These are phyloP conservation scores for Yamadazyma mexicana DNA, from an alignment of 1,139 yeast genomes.

Conservation along the genomic window DNA sequence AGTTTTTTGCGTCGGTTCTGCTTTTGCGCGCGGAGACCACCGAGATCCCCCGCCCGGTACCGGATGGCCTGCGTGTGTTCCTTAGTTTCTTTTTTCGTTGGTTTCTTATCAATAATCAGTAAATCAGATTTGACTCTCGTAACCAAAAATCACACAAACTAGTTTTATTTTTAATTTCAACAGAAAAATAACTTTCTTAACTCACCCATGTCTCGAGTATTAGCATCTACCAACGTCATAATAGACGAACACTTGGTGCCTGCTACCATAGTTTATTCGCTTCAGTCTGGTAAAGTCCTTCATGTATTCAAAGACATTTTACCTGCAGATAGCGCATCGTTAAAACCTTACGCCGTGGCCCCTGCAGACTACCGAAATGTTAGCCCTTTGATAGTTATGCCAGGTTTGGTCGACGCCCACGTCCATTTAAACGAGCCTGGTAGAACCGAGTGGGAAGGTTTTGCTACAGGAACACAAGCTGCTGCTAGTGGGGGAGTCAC, in stretches of 20 bases:
- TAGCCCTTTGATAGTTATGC: conserved; percentile 69
- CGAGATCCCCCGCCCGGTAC: background rate
- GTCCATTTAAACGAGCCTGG: conserved; percentile 95
- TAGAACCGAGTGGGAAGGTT: conserved; percentile 94
- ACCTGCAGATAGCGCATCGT: conserved; percentile 34
- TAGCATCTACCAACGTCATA: conserved; percentile 67
- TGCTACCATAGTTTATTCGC: conserved; percentile 69
- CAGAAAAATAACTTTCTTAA: background rate
- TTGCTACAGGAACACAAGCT: conserved; percentile 87
- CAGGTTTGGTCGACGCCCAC: conserved; percentile 92
- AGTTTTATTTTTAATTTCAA: background rate
- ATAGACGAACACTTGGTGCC: conserved; percentile 50
- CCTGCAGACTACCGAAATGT: conserved; percentile 50
- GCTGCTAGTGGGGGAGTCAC: conserved; percentile 97
- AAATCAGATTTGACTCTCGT: background rate
- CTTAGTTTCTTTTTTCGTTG: too few relatives aligned
- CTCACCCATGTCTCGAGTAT: conserved; percentile 55
- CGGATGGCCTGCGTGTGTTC: too few relatives aligned
- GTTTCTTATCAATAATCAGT: background rate
- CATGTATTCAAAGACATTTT: conserved; percentile 39
- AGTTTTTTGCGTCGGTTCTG: too few relatives aligned
- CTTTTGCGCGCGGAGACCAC: background rate
- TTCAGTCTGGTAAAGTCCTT: conserved; percentile 64
- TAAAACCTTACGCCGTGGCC: conserved; percentile 41
- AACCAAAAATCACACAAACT: background rate